Percentiles rank a stretch among this genome's conserved stretches.
These are phyloP conservation scores for Alternaria conjuncta DNA, from an alignment of 2,329 filamentous ascomycete genomes.

Conservation along the genomic window DNA sequence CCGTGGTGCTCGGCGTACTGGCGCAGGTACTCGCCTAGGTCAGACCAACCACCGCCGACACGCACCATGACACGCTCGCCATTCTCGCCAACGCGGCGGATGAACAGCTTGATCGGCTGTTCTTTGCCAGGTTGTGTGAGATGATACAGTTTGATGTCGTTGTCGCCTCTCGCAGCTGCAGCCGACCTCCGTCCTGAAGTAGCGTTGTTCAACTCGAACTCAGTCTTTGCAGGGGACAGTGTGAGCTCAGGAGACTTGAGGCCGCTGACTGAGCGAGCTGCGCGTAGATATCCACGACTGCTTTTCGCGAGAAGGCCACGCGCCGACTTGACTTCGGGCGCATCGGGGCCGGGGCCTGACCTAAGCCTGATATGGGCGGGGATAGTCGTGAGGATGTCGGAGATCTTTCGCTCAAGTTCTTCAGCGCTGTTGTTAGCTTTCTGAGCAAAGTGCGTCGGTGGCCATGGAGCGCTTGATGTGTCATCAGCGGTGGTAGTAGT, in stretches of 20 bases:
- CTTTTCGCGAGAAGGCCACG: slow-evolving; percentile 35
- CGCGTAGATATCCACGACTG: slow-evolving; percentile 41
- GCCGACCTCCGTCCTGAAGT: slow-evolving; percentile 39
- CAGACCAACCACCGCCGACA: slow-evolving; percentile 97
- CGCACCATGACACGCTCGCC: slow-evolving; percentile 97
- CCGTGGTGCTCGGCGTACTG: slow-evolving; percentile 94
- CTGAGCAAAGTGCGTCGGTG: slow-evolving; percentile 44
- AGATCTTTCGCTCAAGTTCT: slow-evolving; percentile 80
- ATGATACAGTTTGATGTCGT: slow-evolving; percentile 90
- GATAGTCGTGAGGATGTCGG: slow-evolving; percentile 76
- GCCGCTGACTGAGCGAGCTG: slow-evolving; percentile 40
- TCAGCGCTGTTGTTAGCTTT: slow-evolving; percentile 52
- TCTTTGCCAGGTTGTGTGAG: slow-evolving; percentile 83
- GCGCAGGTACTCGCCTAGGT: slow-evolving; percentile 90
- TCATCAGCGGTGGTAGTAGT: slow-evolving; percentile 48
- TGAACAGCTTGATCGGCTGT: slow-evolving; percentile 91
- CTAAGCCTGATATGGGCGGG: slow-evolving; percentile 80
- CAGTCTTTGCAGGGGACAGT: slow-evolving; percentile 45
- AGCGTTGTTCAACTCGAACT: slow-evolving; percentile 35
- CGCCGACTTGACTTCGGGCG: slow-evolving; percentile 36
- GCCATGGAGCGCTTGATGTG: slow-evolving; percentile 38
- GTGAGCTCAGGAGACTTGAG: slow-evolving; percentile 47
- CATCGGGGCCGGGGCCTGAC: slow-evolving; percentile 38
- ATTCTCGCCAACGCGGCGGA: slow-evolving; percentile 86
- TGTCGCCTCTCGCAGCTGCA: slow-evolving; percentile 40